Evolutionary conservation across 2,329 filamentous ascomycete genomes (phyloP), one percentile per base, ranked within the genome.

Genomic region (Apiospora saccharicola): DNA sequence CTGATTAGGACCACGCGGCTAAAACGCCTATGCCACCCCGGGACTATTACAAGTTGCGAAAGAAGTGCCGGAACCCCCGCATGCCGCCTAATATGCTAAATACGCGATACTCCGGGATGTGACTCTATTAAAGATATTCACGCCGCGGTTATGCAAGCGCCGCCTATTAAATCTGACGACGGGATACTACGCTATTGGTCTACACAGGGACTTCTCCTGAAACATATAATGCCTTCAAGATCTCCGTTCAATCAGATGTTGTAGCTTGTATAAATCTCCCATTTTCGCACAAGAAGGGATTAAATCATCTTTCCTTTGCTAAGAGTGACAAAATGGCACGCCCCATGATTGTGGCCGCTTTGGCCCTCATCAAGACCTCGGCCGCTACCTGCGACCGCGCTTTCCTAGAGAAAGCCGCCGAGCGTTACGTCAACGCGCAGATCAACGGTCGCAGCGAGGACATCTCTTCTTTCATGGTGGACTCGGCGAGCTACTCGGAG

Each of bases 401-500:
- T 1, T 73, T 74, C 16, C 75, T 79, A n/a, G 71, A 74, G 64
- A 73, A 72, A 43, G 75, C 74, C 14, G 78, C 78, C 8, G 72
- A 76, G 24, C 74, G 74, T 22, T 79, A 79, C 30, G 74, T 79
- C 8, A 71, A 72, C 7, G 77, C 78, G 19, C 78, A 79, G 72
- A 73, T 72, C 22, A 72, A 70, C 5, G 78, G 78, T 3, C 72
- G 74, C 10, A 73, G 72, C 68, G 69, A 64, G 13, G 73, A 75
- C 12, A 47, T 78, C 2, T 70, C 24, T 75, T 0, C 71, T 0
- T 34, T 77, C 19, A 68, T 75, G 16, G 72, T 72, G 5, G 57
- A 73, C 2, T 74, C 77, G 57, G 30, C 78, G 8, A 76, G 74
- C 22, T 82, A 81, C 71, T 76, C 78, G 14, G 80, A 83, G 71